phyloP scores from a whole-genome alignment of 2,329 filamentous ascomycete species.

The Fusarium pininemorale region DNA sequence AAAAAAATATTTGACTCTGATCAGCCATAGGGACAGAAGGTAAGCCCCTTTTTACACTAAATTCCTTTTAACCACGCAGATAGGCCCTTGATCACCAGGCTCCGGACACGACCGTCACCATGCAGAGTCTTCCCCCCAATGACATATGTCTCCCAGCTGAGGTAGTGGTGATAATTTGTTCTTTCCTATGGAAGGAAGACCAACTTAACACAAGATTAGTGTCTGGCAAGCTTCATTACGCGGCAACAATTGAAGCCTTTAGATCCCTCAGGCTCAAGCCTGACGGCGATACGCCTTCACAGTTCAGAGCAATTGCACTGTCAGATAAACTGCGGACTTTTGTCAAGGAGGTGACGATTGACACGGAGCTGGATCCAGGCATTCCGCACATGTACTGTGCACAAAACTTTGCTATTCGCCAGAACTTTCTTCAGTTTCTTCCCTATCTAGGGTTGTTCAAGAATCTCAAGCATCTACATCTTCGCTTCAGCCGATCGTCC shows the following conservation, averaged over 20 bases:
- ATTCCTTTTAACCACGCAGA: too few relatives aligned
- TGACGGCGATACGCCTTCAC: not conserved
- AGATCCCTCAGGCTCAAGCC: not conserved
- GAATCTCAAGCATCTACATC: not conserved
- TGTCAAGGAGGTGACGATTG: not conserved
- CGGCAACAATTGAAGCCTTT: constrained; percentile 2
- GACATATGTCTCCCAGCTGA: not conserved
- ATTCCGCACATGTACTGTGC: accelerated
- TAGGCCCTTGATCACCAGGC: accelerated
- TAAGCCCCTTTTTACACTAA: not conserved
- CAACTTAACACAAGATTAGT: constrained; percentile 39
- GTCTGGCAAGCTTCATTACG: constrained; percentile 43
- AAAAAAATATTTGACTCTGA: not conserved
- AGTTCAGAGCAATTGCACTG: not conserved
- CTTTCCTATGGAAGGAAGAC: not conserved
- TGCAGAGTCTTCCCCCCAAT: accelerated
- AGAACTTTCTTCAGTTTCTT: not conserved
- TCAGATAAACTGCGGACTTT: not conserved
- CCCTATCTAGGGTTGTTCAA: accelerated
- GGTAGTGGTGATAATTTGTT: not conserved
- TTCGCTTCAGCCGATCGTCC: not conserved
- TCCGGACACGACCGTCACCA: not conserved
- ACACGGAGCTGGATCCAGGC: not conserved
- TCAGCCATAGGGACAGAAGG: not conserved
- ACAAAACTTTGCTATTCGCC: not conserved